These are phyloP conservation scores for Stropharia rugosoannulata DNA, from an alignment of 768 basidiomycete genomes.

Conservation along the genomic window DNA sequence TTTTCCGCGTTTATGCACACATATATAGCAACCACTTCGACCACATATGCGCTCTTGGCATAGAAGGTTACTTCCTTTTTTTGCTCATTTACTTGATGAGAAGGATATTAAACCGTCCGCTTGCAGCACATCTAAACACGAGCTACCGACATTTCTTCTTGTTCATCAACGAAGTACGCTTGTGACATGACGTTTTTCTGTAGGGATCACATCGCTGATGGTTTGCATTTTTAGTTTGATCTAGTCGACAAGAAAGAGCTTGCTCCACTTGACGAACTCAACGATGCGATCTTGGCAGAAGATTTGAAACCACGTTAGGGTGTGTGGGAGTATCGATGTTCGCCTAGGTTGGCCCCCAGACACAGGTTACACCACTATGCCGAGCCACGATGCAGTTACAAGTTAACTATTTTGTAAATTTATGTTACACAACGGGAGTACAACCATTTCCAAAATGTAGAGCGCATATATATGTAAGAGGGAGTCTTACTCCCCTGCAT, in stretches of 20 bases:
- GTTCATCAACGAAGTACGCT: constrained; percentile 87
- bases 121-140: constrained; percentile 92
- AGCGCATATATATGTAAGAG: too few species aligned
- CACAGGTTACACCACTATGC: neutral
- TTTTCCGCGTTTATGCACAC: constrained; percentile 98
- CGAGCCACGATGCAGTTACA: too few species aligned
- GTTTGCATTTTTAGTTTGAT: constrained; percentile 61
- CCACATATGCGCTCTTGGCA: constrained; percentile 95
- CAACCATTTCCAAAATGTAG: too few species aligned
- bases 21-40: constrained; percentile 99
- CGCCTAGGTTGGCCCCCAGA: neutral
- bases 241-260: constrained; percentile 97
- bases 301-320: constrained; percentile 40
- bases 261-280: constrained; percentile 91
- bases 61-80: constrained; percentile 70
- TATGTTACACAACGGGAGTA: too few species aligned
- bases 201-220: neutral
- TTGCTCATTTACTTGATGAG: neutral
- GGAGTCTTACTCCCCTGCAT: neutral
- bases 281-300: constrained; percentile 78
- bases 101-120: neutral
- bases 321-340: neutral
- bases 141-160: constrained; percentile 98
- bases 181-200: neutral
- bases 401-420: too few species aligned